These are phyloP conservation scores for Diaporthe citri DNA, from an alignment of 2,329 filamentous ascomycete genomes.

Conservation along the genomic window DNA sequence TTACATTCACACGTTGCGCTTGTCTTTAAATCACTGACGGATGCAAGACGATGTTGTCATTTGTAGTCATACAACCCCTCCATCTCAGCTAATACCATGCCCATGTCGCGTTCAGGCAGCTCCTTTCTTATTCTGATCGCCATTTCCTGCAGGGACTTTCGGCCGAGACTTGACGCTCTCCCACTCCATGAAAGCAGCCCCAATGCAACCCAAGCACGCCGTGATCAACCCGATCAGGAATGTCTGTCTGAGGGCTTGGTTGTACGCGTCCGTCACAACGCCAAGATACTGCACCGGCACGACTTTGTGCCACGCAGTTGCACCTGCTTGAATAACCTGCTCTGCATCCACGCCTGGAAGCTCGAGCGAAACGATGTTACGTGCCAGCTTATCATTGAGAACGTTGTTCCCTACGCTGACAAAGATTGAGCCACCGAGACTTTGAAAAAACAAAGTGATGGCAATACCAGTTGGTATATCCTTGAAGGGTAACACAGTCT, in stretches of 20 bases:
- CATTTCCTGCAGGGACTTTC: background rate
- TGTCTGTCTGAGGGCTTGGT: background rate
- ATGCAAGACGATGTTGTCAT: background rate
- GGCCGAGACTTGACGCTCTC: background rate
- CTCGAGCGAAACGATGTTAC: background rate
- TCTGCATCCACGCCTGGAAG: background rate
- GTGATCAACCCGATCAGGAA: constrained; percentile 7
- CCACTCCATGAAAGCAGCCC: constrained; percentile 14
- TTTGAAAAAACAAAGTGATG: constrained; percentile 6
- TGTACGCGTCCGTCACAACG: background rate
- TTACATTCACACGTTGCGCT: too few relatives aligned
- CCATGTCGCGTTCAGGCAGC: fast-evolving
- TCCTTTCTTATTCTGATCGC: background rate
- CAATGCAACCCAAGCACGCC: constrained; percentile 12
- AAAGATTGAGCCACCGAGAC: constrained; percentile 56
- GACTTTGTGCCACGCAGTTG: constrained; percentile 7
- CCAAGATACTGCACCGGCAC: background rate
- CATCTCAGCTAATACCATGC: background rate
- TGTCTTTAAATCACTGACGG: too few relatives aligned
- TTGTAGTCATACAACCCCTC: background rate
- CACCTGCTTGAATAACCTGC: background rate
- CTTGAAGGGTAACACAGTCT: background rate
- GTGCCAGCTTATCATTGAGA: constrained; percentile 52
- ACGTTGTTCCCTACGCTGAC: constrained; percentile 60
- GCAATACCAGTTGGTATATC: constrained; percentile 17